These are phyloP conservation scores for Firmiana major DNA, from an alignment of 345 rosid species.

Conservation along the genomic window DNA sequence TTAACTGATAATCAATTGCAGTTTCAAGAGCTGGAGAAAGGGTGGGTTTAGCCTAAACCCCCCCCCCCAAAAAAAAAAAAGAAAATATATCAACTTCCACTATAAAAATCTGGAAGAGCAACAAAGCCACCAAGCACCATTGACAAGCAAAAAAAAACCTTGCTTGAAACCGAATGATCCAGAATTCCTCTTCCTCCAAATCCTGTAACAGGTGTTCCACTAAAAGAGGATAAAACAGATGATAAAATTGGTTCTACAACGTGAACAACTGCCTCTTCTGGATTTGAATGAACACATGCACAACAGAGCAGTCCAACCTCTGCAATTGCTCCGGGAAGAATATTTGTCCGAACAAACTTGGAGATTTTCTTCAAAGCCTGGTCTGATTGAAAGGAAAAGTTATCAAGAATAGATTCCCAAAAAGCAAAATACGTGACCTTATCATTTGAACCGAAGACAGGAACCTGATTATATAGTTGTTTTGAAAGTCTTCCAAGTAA, in stretches of 20 bases:
- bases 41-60: conserved; percentile 66
- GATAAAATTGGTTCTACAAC: conserved; percentile 85
- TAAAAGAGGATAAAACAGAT: conserved; percentile 74
- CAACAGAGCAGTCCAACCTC: conserved; percentile 99
- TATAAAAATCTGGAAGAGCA: conserved; percentile 17
- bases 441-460: conserved; percentile 18
- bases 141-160: conserved; percentile 48
- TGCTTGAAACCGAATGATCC: conserved; percentile 45
- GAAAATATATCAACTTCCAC: conserved; percentile 2
- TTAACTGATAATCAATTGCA: conserved; percentile 88
- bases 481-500: conserved; percentile 88
- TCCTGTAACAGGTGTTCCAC: conserved; percentile 86
- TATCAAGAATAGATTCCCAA: background rate
- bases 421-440: background rate
- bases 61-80: no score
- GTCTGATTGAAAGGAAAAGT: conserved; percentile 19
- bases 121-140: conserved; percentile 19
- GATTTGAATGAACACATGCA: conserved; percentile 94
- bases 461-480: conserved; percentile 81
- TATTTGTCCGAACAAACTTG: conserved; percentile 83
- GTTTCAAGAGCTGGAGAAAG: conserved; percentile 96
- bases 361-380: conserved; percentile 97
- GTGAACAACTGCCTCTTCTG: conserved; percentile 81
- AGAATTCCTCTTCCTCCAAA: conserved; percentile 73
- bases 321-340: conserved; percentile 98